Base-by-base conservation (phyloP, 1,284 basidiomycete genomes). In the Boletus smithii region DNA sequence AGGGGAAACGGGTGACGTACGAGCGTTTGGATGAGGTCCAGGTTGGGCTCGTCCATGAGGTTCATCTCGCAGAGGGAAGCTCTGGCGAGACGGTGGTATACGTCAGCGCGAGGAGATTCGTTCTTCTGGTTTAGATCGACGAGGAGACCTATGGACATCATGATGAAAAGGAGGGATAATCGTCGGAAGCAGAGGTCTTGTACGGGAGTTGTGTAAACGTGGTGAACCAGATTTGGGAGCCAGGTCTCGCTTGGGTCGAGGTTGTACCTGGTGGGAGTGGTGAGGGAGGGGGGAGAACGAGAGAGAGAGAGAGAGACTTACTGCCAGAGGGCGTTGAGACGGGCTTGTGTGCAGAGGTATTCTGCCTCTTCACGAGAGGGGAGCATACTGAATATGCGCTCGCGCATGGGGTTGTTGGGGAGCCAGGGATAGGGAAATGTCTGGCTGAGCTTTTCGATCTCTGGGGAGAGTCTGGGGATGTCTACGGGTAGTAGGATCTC, bases 21-120 rank as follows among this genome's bases (percentile, higher is more conserved):
- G 61, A 86, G 64, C 4, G 81, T 74, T 58, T 83, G 80, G 34
- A 85, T 72, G 36, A 79, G 76, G 57, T 83, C 80, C 41, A 84
- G 75, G 58, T 81, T 80, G 11, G 83, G 80, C 51, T 85, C 81
- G 55, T 83, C 81, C 71, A 83, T 79, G 40, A 83, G 69, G 11
- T 82, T 81, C 40, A 81, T 81, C 55, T 85, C 81, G 58, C 83
- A 85, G 29, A 86, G 72, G 27, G 81, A 78, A 5, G 82, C 83
- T 40, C 84, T 69, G 2, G 84, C 79, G 18, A 87, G 73, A 54
- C 78, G 77, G 60, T 87, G 81, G 56, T 83, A 86, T 2, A 77
- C 69, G 60, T 87, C 84, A 9, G 81, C 81, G 34, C 76, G 71
- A 6, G 78, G 65, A 14, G 72, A 70, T 31, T 80, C 77, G 45